A percentile compares a stretch with the other conserved stretches of the same genome.
Conservation (phyloP, 306 rosid species). For the Phaseolus lunatus region DNA sequence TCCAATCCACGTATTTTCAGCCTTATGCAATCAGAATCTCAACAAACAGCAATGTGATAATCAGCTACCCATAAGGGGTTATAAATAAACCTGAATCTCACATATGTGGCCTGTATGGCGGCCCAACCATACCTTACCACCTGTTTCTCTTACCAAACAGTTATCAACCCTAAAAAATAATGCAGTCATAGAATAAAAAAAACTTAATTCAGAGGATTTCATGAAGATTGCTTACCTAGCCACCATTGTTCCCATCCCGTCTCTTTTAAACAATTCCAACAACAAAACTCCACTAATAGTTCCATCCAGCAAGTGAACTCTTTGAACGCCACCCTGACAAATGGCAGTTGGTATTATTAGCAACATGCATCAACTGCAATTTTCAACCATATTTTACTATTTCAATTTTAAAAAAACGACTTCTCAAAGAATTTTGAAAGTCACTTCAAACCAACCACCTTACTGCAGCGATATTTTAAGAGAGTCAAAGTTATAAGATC, state of each 20-base stretch:
- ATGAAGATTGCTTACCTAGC: slow-evolving; percentile 75
- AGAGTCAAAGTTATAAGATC: slow-evolving; percentile 16
- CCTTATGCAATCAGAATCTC: slow-evolving; percentile 24
- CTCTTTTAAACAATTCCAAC: slow-evolving; percentile 95
- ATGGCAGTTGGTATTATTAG: slow-evolving; percentile 51
- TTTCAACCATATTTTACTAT: slow-evolving; percentile 38
- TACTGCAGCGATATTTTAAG: slow-evolving; percentile 26
- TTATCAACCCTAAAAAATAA: slow-evolving; percentile 8
- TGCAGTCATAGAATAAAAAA: slow-evolving; percentile 12
- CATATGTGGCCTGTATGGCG: slow-evolving; percentile 21
- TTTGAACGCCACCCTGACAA: slow-evolving; percentile 96
- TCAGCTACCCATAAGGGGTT: neutral
- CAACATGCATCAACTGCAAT: slow-evolving; percentile 48
- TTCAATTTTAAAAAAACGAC: slow-evolving; percentile 28
- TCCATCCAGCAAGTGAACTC: slow-evolving; percentile 98
- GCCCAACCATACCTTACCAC: slow-evolving; percentile 13
- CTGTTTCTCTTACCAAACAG: slow-evolving; percentile 26
- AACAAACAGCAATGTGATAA: slow-evolving; percentile 30
- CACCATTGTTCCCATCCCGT: slow-evolving; percentile 99
- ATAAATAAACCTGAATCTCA: neutral
- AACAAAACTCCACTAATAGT: slow-evolving; percentile 88
- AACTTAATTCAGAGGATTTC: slow-evolving; percentile 22
- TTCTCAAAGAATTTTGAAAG: slow-evolving; percentile 36
- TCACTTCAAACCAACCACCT: slow-evolving; percentile 20
- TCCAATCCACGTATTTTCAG: slow-evolving; percentile 30